Conservation (phyloP, 2,329 filamentous ascomycete genomes). For the Neophaeococcomyces mojaviensis region DNA sequence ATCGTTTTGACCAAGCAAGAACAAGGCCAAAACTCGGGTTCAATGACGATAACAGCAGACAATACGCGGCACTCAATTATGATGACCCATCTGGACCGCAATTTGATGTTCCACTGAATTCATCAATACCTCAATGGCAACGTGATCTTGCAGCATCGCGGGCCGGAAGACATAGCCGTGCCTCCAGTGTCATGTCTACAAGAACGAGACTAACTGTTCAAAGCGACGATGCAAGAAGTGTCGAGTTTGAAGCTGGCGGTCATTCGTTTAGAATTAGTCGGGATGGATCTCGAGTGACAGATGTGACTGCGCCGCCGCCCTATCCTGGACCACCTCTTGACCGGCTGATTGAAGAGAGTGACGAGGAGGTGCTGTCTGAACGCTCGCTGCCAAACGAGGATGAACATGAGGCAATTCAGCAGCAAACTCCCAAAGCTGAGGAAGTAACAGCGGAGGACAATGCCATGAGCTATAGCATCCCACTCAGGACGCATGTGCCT, state of each 20-base stretch:
- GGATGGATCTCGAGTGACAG: slow-evolving; percentile 26
- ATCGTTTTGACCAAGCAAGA: no score
- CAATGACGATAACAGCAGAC: no score
- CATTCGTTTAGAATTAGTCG: slow-evolving; percentile 28
- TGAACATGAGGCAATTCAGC: neutral
- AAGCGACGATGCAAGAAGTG: slow-evolving; percentile 24
- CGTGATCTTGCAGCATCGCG: slow-evolving; percentile 17
- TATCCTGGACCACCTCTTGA: slow-evolving; percentile 18
- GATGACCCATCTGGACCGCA: no score
- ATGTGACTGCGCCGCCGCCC: slow-evolving; percentile 20
- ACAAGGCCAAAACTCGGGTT: no score
- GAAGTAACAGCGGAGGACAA: no score
- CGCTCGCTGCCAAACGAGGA: neutral
- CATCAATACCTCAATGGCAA: slow-evolving; percentile 14
- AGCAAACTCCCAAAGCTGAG: neutral
- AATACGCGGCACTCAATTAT: no score
- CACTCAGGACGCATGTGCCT: neutral
- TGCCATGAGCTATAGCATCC: neutral
- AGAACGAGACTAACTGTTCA: slow-evolving; percentile 26
- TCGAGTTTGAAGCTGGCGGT: slow-evolving; percentile 26
- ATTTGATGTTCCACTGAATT: no score
- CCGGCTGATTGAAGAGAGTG: slow-evolving; percentile 28
- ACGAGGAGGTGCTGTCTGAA: slow-evolving; percentile 23
- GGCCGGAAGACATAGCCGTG: slow-evolving; percentile 23
- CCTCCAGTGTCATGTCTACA: slow-evolving; percentile 28